Percentiles rank a stretch among this genome's conserved stretches.
Evolutionary conservation across 495 filamentous ascomycete species (phyloP).

Genomic region (Xylaria scruposa): DNA sequence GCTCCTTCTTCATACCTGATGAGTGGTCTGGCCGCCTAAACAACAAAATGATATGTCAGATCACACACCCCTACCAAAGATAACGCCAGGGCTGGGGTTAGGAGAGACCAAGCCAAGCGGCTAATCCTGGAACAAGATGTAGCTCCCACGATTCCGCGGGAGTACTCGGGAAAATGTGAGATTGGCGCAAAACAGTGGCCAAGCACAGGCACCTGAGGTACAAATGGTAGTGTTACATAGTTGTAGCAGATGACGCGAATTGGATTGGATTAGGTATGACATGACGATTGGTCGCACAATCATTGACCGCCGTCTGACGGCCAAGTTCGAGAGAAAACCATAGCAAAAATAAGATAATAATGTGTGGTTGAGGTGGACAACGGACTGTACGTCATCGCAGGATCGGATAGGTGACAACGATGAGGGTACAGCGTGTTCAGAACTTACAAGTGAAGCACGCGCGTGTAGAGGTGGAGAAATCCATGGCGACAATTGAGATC

Average conservation of each 20-base stretch:
- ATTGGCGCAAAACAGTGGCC: conserved; percentile 1
- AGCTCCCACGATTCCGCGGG: conserved; percentile 5
- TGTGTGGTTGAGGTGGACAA: neutral
- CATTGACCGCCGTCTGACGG: neutral
- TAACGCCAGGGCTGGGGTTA: conserved; percentile 15
- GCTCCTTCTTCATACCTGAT: conserved; percentile 51
- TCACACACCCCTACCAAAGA: conserved; percentile 43
- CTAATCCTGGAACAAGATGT: conserved; percentile 12
- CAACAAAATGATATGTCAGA: conserved; percentile 50
- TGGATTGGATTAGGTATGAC: neutral
- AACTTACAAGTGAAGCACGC: conserved; percentile 60
- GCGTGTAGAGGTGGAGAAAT: conserved; percentile 45
- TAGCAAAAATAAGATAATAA: neutral
- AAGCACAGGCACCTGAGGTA: neutral
- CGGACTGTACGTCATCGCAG: neutral
- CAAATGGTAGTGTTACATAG: conserved; percentile 3
- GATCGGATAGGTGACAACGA: neutral
- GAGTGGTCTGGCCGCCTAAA: conserved; percentile 56
- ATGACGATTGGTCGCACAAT: conserved; percentile 10
- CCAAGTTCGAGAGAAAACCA: neutral
- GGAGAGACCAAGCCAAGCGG: conserved; percentile 11
- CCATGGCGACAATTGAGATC: conserved; percentile 43
- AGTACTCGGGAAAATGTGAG: neutral
- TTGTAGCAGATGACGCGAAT: neutral
- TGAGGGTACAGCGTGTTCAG: conserved; percentile 15